Percentiles rank a stretch among this genome's conserved stretches.
phyloP scores from a whole-genome alignment of 2,329 filamentous ascomycete species.

The Penicillium sp. region DNA sequence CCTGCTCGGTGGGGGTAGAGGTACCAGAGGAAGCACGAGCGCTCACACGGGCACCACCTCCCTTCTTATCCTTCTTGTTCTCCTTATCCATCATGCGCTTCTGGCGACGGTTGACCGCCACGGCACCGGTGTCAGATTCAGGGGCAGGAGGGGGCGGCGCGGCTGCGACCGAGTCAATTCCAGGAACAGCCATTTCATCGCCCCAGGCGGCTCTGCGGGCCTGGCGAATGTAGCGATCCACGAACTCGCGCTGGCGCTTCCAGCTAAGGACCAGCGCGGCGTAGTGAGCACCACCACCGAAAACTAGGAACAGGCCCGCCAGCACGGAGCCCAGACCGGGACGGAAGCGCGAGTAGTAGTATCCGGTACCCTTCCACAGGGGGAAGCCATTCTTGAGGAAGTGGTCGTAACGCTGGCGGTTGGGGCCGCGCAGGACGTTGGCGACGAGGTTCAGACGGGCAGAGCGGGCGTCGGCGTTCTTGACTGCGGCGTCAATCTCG shows the following conservation, averaged over 20 bases:
- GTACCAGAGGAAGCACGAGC: constrained; percentile 46
- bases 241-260: constrained; percentile 87
- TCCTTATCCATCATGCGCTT: constrained; percentile 86
- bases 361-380: constrained; percentile 93
- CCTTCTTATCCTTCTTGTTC: constrained; percentile 62
- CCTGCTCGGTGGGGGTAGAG: constrained; percentile 52
- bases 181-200: constrained; percentile 69
- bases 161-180: constrained; percentile 50
- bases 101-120: constrained; percentile 77
- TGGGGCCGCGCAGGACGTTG: constrained; percentile 77
- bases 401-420: constrained; percentile 87
- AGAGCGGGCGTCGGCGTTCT: constrained; percentile 78
- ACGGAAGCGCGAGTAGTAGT: constrained; percentile 94
- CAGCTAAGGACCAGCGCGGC: constrained; percentile 78
- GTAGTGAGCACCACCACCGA: constrained; percentile 86
- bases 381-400: constrained; percentile 93
- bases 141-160: constrained; percentile 44
- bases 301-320: constrained; percentile 73
- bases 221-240: constrained; percentile 86
- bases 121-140: constrained; percentile 50
- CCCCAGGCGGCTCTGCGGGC: constrained; percentile 89
- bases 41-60: constrained; percentile 36
- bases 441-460: constrained; percentile 79
- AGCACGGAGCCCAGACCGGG: constrained; percentile 86
- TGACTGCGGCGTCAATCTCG: constrained; percentile 75